Conservation (phyloP, 495 filamentous ascomycete genomes). For the Zalerion maritima region DNA sequence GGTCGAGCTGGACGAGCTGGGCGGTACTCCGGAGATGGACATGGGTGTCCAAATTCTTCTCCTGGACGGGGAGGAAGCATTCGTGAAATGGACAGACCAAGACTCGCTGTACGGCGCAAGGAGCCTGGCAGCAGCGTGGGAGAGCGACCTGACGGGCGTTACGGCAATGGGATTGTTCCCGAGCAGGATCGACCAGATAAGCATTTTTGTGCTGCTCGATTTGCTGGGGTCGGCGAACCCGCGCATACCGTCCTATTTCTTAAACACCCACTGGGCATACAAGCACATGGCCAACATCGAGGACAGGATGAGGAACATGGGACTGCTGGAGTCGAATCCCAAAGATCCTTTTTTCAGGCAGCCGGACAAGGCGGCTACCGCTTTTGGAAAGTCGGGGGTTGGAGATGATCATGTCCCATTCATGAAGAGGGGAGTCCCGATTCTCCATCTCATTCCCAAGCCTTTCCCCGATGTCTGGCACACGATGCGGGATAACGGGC, state of each 20-base stretch:
- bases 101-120: slow-evolving; percentile 77
- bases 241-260: slow-evolving; percentile 62
- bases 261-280: slow-evolving; percentile 85
- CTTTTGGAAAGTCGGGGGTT: slow-evolving; percentile 28
- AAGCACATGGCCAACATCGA: slow-evolving; percentile 53
- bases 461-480: slow-evolving; percentile 78
- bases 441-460: slow-evolving; percentile 70
- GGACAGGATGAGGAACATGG: slow-evolving; percentile 42
- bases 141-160: slow-evolving; percentile 44
- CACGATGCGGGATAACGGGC: slow-evolving; percentile 60
- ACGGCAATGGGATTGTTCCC: slow-evolving; percentile 54
- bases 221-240: slow-evolving; percentile 59
- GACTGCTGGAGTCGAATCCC: slow-evolving; percentile 20
- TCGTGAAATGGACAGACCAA: slow-evolving; percentile 52
- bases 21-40: slow-evolving; percentile 20
- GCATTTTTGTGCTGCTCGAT: slow-evolving; percentile 75
- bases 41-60: slow-evolving; percentile 74
- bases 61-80: slow-evolving; percentile 85
- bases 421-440: slow-evolving; percentile 57
- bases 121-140: slow-evolving; percentile 67
- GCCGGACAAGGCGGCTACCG: slow-evolving; percentile 31
- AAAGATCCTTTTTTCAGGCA: slow-evolving; percentile 32
- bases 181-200: slow-evolving; percentile 59
- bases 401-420: slow-evolving; percentile 84
- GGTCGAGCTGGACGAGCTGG: slow-evolving; percentile 18